Conservation (phyloP, 1,284 basidiomycete genomes). For the Mycosarcoma mackinlayi region DNA sequence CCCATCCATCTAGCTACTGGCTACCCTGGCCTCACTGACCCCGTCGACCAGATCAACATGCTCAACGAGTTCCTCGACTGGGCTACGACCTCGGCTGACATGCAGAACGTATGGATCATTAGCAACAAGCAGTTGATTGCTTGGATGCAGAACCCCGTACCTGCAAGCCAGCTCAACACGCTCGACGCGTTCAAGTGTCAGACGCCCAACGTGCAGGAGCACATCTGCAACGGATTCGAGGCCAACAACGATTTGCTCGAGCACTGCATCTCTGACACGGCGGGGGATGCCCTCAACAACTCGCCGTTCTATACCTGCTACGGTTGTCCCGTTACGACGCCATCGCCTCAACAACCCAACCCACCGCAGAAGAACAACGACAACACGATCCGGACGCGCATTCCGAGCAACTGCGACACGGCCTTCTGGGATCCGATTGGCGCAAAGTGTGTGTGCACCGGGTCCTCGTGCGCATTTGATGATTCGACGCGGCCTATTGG, state of each 20-base stretch:
- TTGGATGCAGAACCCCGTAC: constrained; percentile 79
- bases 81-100: constrained; percentile 70
- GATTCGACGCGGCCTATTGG: constrained; percentile 60
- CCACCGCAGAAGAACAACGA: constrained; percentile 63
- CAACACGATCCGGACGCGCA: constrained; percentile 53
- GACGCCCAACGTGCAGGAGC: constrained; percentile 45
- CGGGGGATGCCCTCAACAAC: constrained; percentile 60
- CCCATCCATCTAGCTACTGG: constrained; percentile 80
- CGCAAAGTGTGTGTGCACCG: constrained; percentile 57
- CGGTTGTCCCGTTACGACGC: constrained; percentile 57
- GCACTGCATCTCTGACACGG: constrained; percentile 60
- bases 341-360: constrained; percentile 59
- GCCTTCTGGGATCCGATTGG: constrained; percentile 63
- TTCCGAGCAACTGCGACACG: constrained; percentile 56
- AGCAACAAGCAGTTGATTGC: constrained; percentile 79
- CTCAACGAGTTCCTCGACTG: constrained; percentile 83
- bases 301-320: constrained; percentile 64
- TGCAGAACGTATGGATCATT: constrained; percentile 79
- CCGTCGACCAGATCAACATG: constrained; percentile 69
- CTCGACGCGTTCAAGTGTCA: constrained; percentile 62
- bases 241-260: constrained; percentile 54
- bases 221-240: constrained; percentile 61
- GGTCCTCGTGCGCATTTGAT: constrained; percentile 47
- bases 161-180: constrained; percentile 62
- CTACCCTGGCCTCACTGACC: constrained; percentile 55